Percentiles rank a stretch among this genome's conserved stretches.
phyloP scores from a whole-genome alignment of 768 basidiomycete genomes.

The Cystobasidium ongulense region DNA sequence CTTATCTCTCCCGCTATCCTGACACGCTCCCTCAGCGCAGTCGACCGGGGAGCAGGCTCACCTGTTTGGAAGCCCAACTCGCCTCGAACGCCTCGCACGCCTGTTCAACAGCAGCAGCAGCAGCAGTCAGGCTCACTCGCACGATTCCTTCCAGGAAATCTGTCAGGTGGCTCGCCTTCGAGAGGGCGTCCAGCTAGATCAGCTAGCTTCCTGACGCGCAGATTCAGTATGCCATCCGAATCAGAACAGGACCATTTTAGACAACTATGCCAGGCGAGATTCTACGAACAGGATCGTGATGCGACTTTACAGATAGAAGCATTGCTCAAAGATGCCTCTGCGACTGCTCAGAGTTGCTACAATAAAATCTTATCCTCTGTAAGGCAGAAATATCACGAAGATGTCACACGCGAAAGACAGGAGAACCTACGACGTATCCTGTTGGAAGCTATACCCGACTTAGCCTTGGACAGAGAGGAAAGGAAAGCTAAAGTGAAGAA shows the following conservation, averaged over 20 bases:
- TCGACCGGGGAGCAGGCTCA: not conserved
- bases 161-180: not conserved
- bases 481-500: not conserved
- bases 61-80: not conserved
- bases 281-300: slow-evolving; percentile 15
- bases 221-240: slow-evolving; percentile 21
- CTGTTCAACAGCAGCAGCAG: not conserved
- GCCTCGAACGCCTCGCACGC: not conserved
- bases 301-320: slow-evolving; percentile 15
- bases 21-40: not conserved
- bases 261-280: slow-evolving; percentile 7
- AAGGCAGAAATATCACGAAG: slow-evolving; percentile 17
- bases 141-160: not conserved
- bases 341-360: slow-evolving; percentile 19
- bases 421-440: not conserved
- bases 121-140: not conserved
- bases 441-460: not conserved
- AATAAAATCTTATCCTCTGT: slow-evolving; percentile 12
- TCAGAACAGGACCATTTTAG: slow-evolving; percentile 18
- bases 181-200: not conserved
- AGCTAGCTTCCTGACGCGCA: not conserved
- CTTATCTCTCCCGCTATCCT: slow-evolving; percentile 20
- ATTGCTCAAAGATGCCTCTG: not conserved
- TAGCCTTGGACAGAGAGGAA: not conserved
- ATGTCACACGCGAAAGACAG: not conserved